Evolutionary conservation across 2,329 filamentous ascomycete species (phyloP).

Genomic region (Thielaviopsis musarum): DNA sequence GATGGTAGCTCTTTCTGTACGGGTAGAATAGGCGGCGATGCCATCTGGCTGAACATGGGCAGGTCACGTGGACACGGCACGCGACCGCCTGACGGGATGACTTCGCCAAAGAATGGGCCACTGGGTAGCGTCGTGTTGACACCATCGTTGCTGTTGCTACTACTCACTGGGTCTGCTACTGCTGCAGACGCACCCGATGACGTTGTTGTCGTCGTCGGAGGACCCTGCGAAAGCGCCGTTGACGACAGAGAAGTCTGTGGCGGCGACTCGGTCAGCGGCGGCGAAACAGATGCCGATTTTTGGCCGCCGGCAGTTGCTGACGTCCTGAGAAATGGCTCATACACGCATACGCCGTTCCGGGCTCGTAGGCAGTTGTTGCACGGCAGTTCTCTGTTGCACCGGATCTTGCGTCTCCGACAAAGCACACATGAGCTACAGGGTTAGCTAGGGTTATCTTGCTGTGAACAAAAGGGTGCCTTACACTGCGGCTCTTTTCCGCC

Average conservation of each 20-base stretch:
- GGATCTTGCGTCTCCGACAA: constrained; percentile 27
- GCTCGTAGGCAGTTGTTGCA: constrained; percentile 26
- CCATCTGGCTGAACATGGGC: background rate
- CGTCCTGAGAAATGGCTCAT: constrained; percentile 2
- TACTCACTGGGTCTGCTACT: too few relatives aligned
- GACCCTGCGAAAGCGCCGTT: too few relatives aligned
- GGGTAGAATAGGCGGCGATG: background rate
- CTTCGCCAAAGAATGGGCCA: background rate
- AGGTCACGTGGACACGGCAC: background rate
- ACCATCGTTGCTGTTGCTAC: too few relatives aligned
- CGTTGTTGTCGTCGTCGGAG: too few relatives aligned
- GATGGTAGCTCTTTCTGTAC: background rate
- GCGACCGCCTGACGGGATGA: background rate
- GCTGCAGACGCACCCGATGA: too few relatives aligned
- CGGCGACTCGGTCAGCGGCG: too few relatives aligned
- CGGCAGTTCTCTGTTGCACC: constrained; percentile 25
- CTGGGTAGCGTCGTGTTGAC: too few relatives aligned
- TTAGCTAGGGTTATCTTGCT: background rate
- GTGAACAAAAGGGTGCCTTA: constrained; percentile 4
- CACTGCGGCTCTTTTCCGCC: constrained; percentile 18
- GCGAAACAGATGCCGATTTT: background rate
- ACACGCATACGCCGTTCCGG: constrained; percentile 19
- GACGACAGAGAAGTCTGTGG: too few relatives aligned
- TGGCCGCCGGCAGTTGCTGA: background rate
- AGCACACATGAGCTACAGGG: constrained; percentile 22